Base-by-base conservation (phyloP, 2,329 filamentous ascomycete species). In the Aplosporella prunicola region DNA sequence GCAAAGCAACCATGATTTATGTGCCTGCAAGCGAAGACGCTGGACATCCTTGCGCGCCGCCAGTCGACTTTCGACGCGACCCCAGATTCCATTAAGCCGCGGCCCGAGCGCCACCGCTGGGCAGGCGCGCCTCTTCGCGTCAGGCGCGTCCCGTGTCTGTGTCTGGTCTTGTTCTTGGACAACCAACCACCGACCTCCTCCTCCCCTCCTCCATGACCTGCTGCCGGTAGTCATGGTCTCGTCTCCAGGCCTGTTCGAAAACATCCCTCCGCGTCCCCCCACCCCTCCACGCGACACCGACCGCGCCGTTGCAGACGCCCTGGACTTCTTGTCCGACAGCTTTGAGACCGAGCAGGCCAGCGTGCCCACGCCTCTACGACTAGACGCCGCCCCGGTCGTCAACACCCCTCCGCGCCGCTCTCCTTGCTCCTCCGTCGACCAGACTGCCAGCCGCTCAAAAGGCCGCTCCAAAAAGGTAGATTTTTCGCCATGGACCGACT, bases 401-500 rank as follows among this genome's bases (percentile, higher is more conserved):
- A 52, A 51, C 44, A 58, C 52, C 30, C 46, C 51, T 14, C 60
- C 66, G 10, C 59, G 62, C 32, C 58, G 63, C 33, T 66, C 68
- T 27, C 58, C 64, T 5, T 62, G 64, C 5, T 62, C 60, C 3
- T 60, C 56, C 7, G 56, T 58, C 18, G 57, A 62, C 30, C 53
- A 45, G 48, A 57, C 49, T 55, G 50, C 45, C 41, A 53, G 34
- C 57, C 55, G 35, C 52, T 57, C 47, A 45, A n/a, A n/a, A n/a
- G 62, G 56, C 53, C 52, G 51, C 49, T 50, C 57, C 43, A 80
- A 79, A 60, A 69, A 69, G 47, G 80, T 83, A 45, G 74, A 69
- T 42, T 78, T 80, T 56, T 76, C 74, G 13, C 69, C 72, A 50
- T 72, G 66, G 56, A 66, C 69, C 9, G 68, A 70, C 30, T 72